Evolutionary conservation across 257 asterid species (phyloP).

Genomic region (Leptodermis oblonga): DNA sequence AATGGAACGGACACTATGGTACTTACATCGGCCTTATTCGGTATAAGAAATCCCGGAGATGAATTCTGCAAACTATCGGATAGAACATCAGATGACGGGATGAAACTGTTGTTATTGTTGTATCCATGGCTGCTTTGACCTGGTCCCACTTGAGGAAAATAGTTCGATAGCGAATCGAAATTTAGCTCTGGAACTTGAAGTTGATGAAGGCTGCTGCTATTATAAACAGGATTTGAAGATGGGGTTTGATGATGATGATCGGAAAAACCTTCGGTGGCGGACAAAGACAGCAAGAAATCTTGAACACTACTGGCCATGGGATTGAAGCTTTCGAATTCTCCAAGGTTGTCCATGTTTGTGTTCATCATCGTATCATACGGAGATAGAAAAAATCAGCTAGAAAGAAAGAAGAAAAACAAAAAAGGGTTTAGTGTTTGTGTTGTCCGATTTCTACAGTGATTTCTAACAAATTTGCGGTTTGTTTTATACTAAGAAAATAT

Average conservation of each 20-base stretch:
- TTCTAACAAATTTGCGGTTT: conserved; percentile 30
- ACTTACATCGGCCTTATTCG: conserved; percentile 27
- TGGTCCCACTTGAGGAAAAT: conserved; percentile 35
- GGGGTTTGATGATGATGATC: conserved; percentile 36
- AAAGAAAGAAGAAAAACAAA: no score
- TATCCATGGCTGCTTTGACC: conserved; percentile 20
- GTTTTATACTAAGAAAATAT: neutral
- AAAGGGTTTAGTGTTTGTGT: conserved; percentile 30
- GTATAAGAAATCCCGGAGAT: conserved; percentile 28
- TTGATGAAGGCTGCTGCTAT: neutral
- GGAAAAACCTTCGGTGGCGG: conserved; percentile 25
- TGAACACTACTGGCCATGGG: conserved; percentile 29
- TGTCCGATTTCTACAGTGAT: conserved; percentile 28
- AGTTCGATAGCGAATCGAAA: conserved; percentile 36
- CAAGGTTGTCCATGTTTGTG: conserved; percentile 40
- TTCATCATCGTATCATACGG: conserved; percentile 11
- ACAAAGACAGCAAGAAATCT: conserved; percentile 27
- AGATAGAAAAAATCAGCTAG: conserved; percentile 25
- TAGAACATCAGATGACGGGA: conserved; percentile 21
- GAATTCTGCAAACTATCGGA: conserved; percentile 29
- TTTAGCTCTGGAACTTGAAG: neutral
- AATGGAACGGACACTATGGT: neutral
- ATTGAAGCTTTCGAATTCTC: conserved; percentile 35
- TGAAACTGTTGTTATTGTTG: conserved; percentile 11
- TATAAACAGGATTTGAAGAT: neutral